Evolutionary conservation across 805 yeast species (phyloP).

Genomic region (Candida oleophila): DNA sequence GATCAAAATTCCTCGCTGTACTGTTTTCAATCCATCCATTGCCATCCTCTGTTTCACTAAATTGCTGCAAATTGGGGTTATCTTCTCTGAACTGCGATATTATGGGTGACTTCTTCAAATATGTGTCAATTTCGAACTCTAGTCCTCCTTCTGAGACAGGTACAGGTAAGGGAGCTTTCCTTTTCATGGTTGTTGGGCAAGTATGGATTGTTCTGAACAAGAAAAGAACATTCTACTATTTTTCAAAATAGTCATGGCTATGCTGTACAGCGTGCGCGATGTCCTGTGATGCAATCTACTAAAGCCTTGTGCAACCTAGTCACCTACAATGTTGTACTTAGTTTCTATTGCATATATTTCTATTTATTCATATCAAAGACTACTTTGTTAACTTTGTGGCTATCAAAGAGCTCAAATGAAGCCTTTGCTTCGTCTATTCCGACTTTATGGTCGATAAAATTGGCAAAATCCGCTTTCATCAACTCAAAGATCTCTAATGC

Average conservation of each 20-base stretch:
- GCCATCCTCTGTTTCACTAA: neutral
- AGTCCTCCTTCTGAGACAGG: neutral
- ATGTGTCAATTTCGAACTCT: constrained; percentile 3
- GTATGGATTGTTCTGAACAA: too few species aligned
- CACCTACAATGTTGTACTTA: too few species aligned
- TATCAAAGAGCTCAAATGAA: constrained; percentile 52
- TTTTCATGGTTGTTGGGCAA: neutral
- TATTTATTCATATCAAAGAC: constrained; percentile 35
- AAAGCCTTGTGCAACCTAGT: too few species aligned
- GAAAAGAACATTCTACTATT: too few species aligned
- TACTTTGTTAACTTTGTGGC: constrained; percentile 54
- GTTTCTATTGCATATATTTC: neutral
- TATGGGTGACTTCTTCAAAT: constrained; percentile 5
- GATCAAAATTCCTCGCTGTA: too few species aligned
- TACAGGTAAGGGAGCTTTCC: neutral
- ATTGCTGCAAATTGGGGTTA: constrained; percentile 6
- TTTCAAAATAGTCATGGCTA: too few species aligned
- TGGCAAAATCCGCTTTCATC: constrained; percentile 44
- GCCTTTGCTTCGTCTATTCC: constrained; percentile 43
- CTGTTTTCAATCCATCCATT: too few species aligned
- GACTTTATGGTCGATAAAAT: constrained; percentile 50
- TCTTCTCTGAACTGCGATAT: constrained; percentile 1
- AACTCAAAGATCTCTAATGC: constrained; percentile 47
- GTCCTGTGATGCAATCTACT: too few species aligned
- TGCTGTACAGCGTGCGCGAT: too few species aligned